Evolutionary conservation across 1,284 basidiomycete species (phyloP).

Genomic region (Hymenochaete sp.): DNA sequence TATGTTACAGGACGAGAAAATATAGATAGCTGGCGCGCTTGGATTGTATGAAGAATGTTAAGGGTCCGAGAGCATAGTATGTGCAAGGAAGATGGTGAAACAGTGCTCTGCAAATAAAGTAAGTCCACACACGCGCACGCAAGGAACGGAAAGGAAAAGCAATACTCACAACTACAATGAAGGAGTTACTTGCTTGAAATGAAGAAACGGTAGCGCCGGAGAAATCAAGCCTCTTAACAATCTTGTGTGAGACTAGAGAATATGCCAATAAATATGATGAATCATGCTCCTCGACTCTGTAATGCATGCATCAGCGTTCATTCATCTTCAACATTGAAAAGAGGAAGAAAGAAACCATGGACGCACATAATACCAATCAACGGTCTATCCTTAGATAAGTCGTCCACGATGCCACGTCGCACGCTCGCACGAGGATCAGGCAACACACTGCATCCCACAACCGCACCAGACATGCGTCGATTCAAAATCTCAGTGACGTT

Average conservation of each 20-base stretch:
- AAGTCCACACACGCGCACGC: conserved; percentile 3
- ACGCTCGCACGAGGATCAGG: conserved; percentile 26
- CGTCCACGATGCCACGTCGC: conserved; percentile 20
- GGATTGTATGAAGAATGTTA: conserved; percentile 41
- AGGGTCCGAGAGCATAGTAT: conserved; percentile 50
- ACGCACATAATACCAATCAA: conserved; percentile 56
- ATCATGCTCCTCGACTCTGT: conserved; percentile 23
- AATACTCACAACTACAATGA: conserved; percentile 52
- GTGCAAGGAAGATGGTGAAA: conserved; percentile 45
- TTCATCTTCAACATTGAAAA: not conserved
- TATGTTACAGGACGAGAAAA: conserved; percentile 17
- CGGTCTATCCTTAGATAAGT: conserved; percentile 32
- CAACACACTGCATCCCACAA: conserved; percentile 40
- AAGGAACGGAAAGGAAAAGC: conserved; percentile 4
- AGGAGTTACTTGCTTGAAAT: conserved; percentile 41
- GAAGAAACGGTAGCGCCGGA: conserved; percentile 31
- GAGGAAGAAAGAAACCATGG: conserved; percentile 24
- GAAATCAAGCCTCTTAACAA: conserved; percentile 42
- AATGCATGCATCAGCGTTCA: not conserved
- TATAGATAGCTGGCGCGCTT: conserved; percentile 13
- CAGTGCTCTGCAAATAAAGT: conserved; percentile 40
- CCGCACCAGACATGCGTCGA: conserved; percentile 28
- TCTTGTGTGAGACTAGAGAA: conserved; percentile 47
- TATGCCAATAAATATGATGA: conserved; percentile 43
- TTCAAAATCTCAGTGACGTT: conserved; percentile 49